Conservation (phyloP, 1,139 yeast genomes). For the Geotrichum australiense region DNA sequence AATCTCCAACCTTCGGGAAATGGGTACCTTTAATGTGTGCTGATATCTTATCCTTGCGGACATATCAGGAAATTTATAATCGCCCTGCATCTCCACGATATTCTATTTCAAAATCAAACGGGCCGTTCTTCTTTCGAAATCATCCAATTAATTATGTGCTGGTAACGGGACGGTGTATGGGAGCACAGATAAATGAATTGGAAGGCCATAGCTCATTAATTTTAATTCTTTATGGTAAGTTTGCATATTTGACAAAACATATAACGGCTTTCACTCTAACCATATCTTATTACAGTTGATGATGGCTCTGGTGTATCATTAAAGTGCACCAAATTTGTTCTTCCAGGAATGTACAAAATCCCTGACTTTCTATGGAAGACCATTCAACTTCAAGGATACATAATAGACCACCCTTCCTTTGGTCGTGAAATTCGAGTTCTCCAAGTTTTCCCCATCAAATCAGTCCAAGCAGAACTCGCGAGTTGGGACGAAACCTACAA, state of each 20-base stretch:
- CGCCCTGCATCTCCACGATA: constrained; percentile 12
- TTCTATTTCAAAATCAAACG: constrained; percentile 8
- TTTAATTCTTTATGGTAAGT: constrained; percentile 6
- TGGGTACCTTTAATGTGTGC: constrained; percentile 25
- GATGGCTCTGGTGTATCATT: constrained; percentile 10
- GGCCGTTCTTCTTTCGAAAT: constrained; percentile 26
- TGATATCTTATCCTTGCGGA: constrained; percentile 18
- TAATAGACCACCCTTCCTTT: constrained; percentile 15
- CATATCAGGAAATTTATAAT: constrained; percentile 18
- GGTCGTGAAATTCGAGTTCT: constrained; percentile 19
- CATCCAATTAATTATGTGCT: constrained; percentile 28
- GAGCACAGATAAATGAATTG: constrained; percentile 7
- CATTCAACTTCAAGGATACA: constrained; percentile 21
- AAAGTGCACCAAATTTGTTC: constrained; percentile 14
- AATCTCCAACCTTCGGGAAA: constrained; percentile 21
- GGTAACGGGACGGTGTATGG: constrained; percentile 23
- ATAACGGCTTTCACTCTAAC: constrained; percentile 1
- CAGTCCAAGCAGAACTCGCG: constrained; percentile 14
- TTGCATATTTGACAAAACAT: constrained; percentile 18
- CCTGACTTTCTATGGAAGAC: constrained; percentile 9
- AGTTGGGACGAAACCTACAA: constrained; percentile 19
- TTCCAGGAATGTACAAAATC: constrained; percentile 6
- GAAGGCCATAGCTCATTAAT: constrained; percentile 11
- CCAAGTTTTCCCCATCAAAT: constrained; percentile 4
- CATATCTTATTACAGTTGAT: constrained; percentile 5